Evolutionary conservation across 1,139 yeast genomes (phyloP).

Genomic region (Arxiozyma bovina): DNA sequence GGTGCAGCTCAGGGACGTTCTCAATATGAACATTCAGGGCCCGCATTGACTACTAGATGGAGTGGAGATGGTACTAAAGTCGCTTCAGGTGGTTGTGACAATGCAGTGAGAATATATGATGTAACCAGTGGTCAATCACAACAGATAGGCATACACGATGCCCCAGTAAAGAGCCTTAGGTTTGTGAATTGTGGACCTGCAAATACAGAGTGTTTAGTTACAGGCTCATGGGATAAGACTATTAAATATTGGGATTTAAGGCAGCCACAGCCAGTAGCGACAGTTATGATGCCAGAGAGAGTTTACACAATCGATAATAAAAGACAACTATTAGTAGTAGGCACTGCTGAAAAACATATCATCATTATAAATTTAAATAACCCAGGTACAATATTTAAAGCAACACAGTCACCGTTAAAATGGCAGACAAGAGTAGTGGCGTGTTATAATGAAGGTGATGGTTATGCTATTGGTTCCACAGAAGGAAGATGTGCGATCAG

Average conservation of each 20-base stretch:
- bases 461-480: conserved; percentile 85
- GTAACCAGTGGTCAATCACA: conserved; percentile 71
- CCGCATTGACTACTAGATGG: conserved; percentile 79
- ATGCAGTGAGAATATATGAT: conserved; percentile 78
- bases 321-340: conserved; percentile 78
- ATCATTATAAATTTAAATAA: conserved; percentile 68
- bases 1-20: conserved; percentile 75
- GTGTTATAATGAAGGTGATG: conserved; percentile 85
- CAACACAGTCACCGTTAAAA: conserved; percentile 70
- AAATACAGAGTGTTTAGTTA: conserved; percentile 74
- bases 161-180: conserved; percentile 66
- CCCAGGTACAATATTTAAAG: conserved; percentile 77
- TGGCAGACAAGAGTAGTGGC: conserved; percentile 80
- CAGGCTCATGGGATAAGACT: conserved; percentile 97
- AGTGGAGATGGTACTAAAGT: conserved; percentile 79
- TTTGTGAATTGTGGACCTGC: conserved; percentile 77
- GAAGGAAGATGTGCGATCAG: conserved; percentile 98
- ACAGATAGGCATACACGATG: conserved; percentile 82
- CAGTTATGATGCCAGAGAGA: conserved; percentile 78
- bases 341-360: conserved; percentile 84
- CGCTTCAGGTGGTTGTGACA: conserved; percentile 88
- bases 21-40: conserved; percentile 80
- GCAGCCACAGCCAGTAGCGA: conserved; percentile 74
- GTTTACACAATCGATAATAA: conserved; percentile 84
- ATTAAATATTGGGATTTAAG: conserved; percentile 75